These are phyloP conservation scores for Stenogyne calaminthoides DNA, from an alignment of 305 asterid species.

Conservation along the genomic window DNA sequence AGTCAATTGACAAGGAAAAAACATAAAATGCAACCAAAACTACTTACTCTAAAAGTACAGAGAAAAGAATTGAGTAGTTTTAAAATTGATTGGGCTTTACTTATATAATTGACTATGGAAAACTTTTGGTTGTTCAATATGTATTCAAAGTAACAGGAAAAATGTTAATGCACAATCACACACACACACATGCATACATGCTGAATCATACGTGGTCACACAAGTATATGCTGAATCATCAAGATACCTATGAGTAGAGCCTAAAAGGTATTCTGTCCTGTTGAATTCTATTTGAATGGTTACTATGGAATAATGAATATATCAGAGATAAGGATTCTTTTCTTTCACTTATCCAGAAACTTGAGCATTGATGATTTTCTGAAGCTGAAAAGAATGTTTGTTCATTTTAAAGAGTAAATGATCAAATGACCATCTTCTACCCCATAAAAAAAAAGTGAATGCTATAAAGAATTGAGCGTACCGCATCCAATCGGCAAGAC, in stretches of 20 bases:
- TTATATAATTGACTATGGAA: conserved; percentile 4
- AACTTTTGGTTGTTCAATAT: not conserved
- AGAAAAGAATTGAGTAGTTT: not conserved
- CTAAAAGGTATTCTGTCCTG: not conserved
- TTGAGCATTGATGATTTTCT: conserved; percentile 10
- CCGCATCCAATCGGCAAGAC: conserved; percentile 65
- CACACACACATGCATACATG: not conserved
- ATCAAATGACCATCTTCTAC: not conserved
- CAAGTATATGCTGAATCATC: conserved; percentile 1
- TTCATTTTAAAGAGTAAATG: not conserved
- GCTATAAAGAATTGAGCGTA: conserved; percentile 38
- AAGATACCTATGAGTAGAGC: conserved; percentile 6
- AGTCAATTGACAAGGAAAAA: not conserved
- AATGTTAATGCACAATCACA: not conserved
- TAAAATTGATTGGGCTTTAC: not conserved
- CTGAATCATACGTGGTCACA: not conserved
- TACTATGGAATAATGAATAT: not conserved
- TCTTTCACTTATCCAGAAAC: not conserved
- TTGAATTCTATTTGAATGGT: conserved; percentile 14
- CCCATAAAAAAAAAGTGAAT: conserved; percentile 9
- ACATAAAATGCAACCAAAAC: not conserved
- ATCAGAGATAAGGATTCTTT: not conserved
- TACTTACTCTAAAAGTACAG: not conserved
- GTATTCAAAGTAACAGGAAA: not conserved
- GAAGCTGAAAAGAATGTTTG: not conserved